Evolutionary conservation across 225 moss, liverwort and hornwort species (phyloP).

Genomic region (Pseudisothecium myosuroides): DNA sequence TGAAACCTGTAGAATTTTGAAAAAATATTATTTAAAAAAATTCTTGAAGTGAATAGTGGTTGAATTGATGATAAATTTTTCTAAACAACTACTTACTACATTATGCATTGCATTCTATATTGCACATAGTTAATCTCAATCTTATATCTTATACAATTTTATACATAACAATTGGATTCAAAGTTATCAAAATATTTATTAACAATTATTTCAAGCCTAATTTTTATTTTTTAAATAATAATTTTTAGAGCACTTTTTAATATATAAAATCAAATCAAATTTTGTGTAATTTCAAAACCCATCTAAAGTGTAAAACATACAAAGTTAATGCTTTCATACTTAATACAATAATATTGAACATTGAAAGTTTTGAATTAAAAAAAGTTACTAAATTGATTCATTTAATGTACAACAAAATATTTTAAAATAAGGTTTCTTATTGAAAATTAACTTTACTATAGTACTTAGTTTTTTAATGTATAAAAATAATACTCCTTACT

Average conservation of each 20-base stretch:
- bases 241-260: background rate
- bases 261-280: background rate
- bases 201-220: no score
- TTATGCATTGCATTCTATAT: background rate
- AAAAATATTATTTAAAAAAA: background rate
- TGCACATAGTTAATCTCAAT: no score
- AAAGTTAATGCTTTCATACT: background rate
- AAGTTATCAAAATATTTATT: background rate
- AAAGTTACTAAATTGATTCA: background rate
- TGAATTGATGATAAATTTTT: no score
- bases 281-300: background rate
- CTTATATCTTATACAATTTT: no score
- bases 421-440: background rate
- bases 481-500: background rate
- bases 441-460: background rate
- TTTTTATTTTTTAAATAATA: no score
- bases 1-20: background rate
- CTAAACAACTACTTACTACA: no score
- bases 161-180: background rate
- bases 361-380: background rate
- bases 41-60: background rate
- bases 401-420: no score
- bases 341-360: background rate
- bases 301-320: fast-evolving
- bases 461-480: fast-evolving